Evolutionary conservation across 169 alveolate genomes (phyloP).

Genomic region (Theileria parva): DNA sequence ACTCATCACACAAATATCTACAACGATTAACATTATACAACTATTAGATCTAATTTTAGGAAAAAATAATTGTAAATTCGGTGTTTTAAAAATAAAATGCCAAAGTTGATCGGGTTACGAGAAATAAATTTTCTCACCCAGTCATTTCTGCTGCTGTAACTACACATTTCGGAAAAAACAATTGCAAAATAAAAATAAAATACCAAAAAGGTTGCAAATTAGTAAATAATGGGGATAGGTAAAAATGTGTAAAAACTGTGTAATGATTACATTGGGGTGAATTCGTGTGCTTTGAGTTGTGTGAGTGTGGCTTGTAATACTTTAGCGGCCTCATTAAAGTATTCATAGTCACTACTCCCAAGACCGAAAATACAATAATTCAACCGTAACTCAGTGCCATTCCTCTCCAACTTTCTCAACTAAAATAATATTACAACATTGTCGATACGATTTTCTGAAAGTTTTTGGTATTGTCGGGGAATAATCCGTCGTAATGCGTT

Average conservation of each 20-base stretch:
- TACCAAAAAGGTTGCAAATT: no score
- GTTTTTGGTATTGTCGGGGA: slow-evolving; percentile 75
- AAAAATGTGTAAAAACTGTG: no score
- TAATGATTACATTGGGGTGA: slow-evolving; percentile 15
- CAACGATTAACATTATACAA: slow-evolving; percentile 8
- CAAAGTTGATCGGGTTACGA: no score
- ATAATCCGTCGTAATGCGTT: slow-evolving; percentile 83
- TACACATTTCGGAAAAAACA: no score
- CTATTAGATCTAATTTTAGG: not conserved
- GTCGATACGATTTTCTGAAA: slow-evolving; percentile 60
- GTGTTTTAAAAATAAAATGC: no score
- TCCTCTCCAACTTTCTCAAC: slow-evolving; percentile 57
- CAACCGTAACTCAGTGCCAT: slow-evolving; percentile 41
- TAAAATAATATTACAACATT: slow-evolving; percentile 3
- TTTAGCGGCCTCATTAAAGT: slow-evolving; percentile 73
- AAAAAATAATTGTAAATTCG: not conserved
- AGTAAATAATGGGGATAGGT: not conserved
- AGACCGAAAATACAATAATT: slow-evolving; percentile 71
- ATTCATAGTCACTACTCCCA: slow-evolving; percentile 74
- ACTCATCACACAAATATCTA: slow-evolving; percentile 75
- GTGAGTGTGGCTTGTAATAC: slow-evolving; percentile 48
- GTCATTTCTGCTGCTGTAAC: no score
- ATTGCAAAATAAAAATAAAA: no score
- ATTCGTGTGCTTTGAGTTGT: slow-evolving; percentile 60
- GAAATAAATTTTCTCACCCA: no score